Conservation (phyloP, 768 basidiomycete genomes). For the Mycena vitilis region DNA sequence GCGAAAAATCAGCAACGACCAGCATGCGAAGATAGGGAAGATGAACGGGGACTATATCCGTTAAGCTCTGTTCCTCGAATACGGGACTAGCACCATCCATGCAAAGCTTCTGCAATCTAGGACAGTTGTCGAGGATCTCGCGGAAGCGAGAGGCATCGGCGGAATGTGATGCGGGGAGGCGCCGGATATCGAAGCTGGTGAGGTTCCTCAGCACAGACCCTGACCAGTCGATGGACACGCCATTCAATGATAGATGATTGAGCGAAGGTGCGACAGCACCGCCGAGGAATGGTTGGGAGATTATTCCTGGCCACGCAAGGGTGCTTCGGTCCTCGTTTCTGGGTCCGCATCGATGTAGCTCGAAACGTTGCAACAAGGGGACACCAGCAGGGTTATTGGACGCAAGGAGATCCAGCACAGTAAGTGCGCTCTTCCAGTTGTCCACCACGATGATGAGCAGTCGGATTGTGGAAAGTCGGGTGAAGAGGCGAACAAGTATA, state of each 20-base stretch:
- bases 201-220: slow-evolving; percentile 62
- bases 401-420: slow-evolving; percentile 62
- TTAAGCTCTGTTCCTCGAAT: slow-evolving; percentile 41
- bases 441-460: slow-evolving; percentile 69
- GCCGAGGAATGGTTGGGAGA: slow-evolving; percentile 60
- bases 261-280: slow-evolving; percentile 59
- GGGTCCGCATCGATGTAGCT: slow-evolving; percentile 68
- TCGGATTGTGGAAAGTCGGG: slow-evolving; percentile 66
- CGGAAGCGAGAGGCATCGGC: slow-evolving; percentile 65
- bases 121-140: slow-evolving; percentile 60
- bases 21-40: slow-evolving; percentile 65
- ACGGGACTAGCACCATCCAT: slow-evolving; percentile 73
- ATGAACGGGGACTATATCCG: slow-evolving; percentile 50
- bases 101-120: slow-evolving; percentile 63
- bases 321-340: slow-evolving; percentile 31
- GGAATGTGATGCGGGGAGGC: slow-evolving; percentile 63
- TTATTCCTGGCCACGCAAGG: slow-evolving; percentile 41
- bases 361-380: slow-evolving; percentile 68
- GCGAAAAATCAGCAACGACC: slow-evolving; percentile 65
- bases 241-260: slow-evolving; percentile 64
- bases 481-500: slow-evolving; percentile 62
- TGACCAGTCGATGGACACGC: slow-evolving; percentile 72
- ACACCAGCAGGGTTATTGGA: slow-evolving; percentile 46
- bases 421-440: slow-evolving; percentile 64
- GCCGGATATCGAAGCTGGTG: slow-evolving; percentile 71